Evolutionary conservation across 805 yeast species (phyloP).

Genomic region (Maudiozyma barnettii): DNA sequence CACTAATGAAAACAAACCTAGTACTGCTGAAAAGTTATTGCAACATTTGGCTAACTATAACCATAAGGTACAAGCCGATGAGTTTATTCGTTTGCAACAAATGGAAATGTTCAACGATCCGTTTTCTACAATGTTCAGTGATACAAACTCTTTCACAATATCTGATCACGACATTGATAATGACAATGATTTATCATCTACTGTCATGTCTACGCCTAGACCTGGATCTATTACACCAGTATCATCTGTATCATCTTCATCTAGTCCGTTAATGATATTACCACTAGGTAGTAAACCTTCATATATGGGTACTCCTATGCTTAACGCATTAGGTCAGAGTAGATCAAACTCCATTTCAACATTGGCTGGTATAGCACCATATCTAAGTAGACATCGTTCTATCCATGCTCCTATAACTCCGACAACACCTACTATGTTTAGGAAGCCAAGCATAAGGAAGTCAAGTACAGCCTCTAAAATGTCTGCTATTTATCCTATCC

Average conservation of each 20-base stretch:
- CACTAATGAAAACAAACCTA: not conserved
- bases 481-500: constrained; percentile 2
- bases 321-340: not conserved
- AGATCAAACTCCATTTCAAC: not conserved
- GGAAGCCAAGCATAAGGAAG: constrained; percentile 1
- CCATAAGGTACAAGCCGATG: constrained; percentile 16
- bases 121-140: constrained; percentile 1
- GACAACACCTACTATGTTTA: constrained; percentile 12
- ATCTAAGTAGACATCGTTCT: constrained; percentile 12
- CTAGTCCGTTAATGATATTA: constrained; percentile 1
- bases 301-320: not conserved
- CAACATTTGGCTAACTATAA: constrained; percentile 13
- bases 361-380: not conserved
- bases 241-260: constrained; percentile 1
- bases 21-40: constrained; percentile 8
- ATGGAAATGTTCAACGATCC: constrained; percentile 6
- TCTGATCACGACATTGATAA: not conserved
- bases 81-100: constrained; percentile 22
- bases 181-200: not conserved
- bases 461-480: not conserved
- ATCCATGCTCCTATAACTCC: constrained; percentile 18
- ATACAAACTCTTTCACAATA: not conserved
- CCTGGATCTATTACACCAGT: constrained; percentile 2
- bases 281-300: not conserved
- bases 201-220: constrained; percentile 2